Evolutionary conservation across 768 basidiomycete species (phyloP), one percentile per base, ranked within the genome.

Genomic region (Mycena floridula): DNA sequence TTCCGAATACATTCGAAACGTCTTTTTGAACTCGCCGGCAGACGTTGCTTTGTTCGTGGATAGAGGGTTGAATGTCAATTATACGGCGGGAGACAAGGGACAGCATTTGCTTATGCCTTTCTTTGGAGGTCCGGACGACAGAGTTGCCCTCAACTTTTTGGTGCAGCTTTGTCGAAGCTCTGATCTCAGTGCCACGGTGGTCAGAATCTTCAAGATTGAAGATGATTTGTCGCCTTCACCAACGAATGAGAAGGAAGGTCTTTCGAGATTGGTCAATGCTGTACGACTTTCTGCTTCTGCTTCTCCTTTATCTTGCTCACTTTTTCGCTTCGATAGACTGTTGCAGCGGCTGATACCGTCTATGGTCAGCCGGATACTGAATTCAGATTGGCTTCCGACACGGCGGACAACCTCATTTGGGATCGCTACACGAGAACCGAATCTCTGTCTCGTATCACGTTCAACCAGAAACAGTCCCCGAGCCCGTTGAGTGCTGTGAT

Each of bases 71-170:
- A 56, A 54, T 22, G 45, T 53, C 6, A 54, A 60, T 13, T 54
- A 59, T 37, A 50, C 59, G 1, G 53, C 59, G 4, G 38, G 56
- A 47, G 47, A 47, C 44, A 48, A 52, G 37, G 24, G 57, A 39
- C 70, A 84, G 48, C 88, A 89, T 50, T 56, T 97, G 23, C 80
- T 94, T 59, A 58, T 93, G 32, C 89, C 94, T 0, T 97, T 95
- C 78, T 87, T 91, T 59, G 95, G 95, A 27, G 95, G 95, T 0
- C 82, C 90, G 0, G 95, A 99, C 59, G 95, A 97, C 59, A 80
- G 96, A 1, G 70, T 91, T 18, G 89, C 90, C 0, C 66, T 98
- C 22, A 66, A 75, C 24, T 80, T 98, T 54, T 77, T 90, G 4
- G 78, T 89, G 25, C 94, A 97, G 59, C 87, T 92, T 45, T 73